Conservation (phyloP, 345 rosid species). For the Arabidopsis arenosa region DNA sequence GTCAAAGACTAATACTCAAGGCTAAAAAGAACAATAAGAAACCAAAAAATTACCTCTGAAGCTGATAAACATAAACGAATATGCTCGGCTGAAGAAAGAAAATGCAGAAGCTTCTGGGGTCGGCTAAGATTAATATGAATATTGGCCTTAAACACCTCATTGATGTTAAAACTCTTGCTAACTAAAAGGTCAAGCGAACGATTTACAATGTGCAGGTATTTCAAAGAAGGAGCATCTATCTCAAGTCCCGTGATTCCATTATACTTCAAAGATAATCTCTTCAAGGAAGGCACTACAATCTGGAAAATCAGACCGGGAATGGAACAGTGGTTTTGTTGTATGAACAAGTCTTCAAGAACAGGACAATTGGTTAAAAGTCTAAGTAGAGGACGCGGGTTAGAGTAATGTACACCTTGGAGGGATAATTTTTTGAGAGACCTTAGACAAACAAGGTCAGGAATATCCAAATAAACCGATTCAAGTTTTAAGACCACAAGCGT, state of each 20-base stretch:
- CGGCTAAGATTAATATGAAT: slow-evolving; percentile 10
- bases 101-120: slow-evolving; percentile 19
- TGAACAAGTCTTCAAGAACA: slow-evolving; percentile 34
- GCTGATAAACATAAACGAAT: slow-evolving; percentile 35
- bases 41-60: slow-evolving; percentile 21
- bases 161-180: background rate
- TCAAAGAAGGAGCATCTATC: slow-evolving; percentile 24
- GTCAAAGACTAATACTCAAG: background rate
- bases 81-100: slow-evolving; percentile 18
- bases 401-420: background rate
- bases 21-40: background rate
- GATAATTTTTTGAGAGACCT: slow-evolving; percentile 26
- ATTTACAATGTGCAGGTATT: slow-evolving; percentile 22
- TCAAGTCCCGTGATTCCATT: background rate
- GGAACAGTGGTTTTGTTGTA: background rate
- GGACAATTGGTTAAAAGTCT: slow-evolving; percentile 33
- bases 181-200: slow-evolving; percentile 6
- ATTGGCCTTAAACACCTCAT: slow-evolving; percentile 3
- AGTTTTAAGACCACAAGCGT: slow-evolving; percentile 36
- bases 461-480: background rate
- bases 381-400: background rate
- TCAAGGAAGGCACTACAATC: slow-evolving; percentile 26
- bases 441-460: slow-evolving; percentile 24
- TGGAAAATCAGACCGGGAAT: background rate
- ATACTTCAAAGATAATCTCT: background rate